Base-by-base conservation (phyloP, 2,329 filamentous ascomycete species). In the Zymoseptoria pseudotritici region DNA sequence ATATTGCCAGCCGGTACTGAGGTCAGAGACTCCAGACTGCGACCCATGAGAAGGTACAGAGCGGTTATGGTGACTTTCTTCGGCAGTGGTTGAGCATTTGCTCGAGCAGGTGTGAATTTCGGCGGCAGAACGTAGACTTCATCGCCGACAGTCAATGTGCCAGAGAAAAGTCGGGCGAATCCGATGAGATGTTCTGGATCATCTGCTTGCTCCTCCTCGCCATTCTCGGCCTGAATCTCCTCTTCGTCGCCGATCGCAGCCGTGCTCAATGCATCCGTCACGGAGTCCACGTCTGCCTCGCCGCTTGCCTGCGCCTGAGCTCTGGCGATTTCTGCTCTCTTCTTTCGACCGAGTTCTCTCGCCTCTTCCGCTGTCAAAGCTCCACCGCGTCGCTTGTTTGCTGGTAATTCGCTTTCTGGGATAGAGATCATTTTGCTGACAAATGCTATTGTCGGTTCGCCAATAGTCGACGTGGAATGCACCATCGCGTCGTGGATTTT, bases 381-480 rank as follows among this genome's bases (percentile, higher is more conserved):
- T 20, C 77, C 86, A 0, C 87, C 87, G 17, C 85, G 82, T 53
- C 90, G 83, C 74, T 88, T 95, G 73, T 96, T 96, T 56, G 93
- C 85, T 0, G 90, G 89, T 4, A 99, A 79, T 68, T 99, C 93
- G 74, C 90, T 97, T 70, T 95, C 90, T 0, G 91, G 93, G 11
- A 99, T 82, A 0, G 94, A 94, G 1, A 97, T 90, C 91, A 99
- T 97, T 74, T 99, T 99, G 77, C 93, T 97, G 62, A 99, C 90
- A 66, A 96, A 99, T 8, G 90, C 93, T 1, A 99, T 90, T 0
- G 96, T 86, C 0, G 93, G 92, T 59, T 89, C 88, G 0, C 86
- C 81, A 49, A 83, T 80, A 0, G 80, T 81, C 3, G 84, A 84
- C 69, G 89, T 89, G 71, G 96, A 97, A 0, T 86, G 81, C 1